These are phyloP conservation scores for Lotus japonicus DNA, from an alignment of 306 rosid genomes.

Conservation along the genomic window DNA sequence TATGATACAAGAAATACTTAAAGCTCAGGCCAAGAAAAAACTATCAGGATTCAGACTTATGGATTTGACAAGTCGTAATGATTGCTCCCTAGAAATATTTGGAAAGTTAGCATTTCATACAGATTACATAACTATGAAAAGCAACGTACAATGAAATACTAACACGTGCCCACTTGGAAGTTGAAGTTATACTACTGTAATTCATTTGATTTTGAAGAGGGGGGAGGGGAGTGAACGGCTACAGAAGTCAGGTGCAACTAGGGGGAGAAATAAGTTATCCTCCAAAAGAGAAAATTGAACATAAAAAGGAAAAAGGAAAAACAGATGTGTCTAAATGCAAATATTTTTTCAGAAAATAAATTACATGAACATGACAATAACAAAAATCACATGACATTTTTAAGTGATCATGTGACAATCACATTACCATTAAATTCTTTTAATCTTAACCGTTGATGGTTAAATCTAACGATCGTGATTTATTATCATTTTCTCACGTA, in stretches of 20 bases:
- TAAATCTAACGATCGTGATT: too few relatives aligned
- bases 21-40: conserved; percentile 7
- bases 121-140: conserved; percentile 10
- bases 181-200: too few relatives aligned
- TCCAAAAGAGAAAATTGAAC: neutral
- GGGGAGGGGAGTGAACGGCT: neutral
- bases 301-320: neutral
- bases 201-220: neutral
- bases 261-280: conserved; percentile 6
- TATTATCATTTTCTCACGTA: too few relatives aligned
- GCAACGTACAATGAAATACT: neutral
- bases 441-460: too few relatives aligned
- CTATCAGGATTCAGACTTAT: conserved; percentile 16
- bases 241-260: neutral
- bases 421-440: too few relatives aligned
- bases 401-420: too few relatives aligned
- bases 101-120: conserved; percentile 7
- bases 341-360: too few relatives aligned
- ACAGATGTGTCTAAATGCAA: too few relatives aligned
- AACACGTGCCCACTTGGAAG: too few relatives aligned
- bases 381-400: too few relatives aligned
- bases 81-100: conserved; percentile 48
- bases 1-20: neutral
- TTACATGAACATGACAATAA: too few relatives aligned
- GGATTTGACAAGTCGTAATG: conserved; percentile 42